These are phyloP conservation scores for Kwoniella dejecticola DNA, from an alignment of 768 basidiomycete genomes.

Conservation along the genomic window DNA sequence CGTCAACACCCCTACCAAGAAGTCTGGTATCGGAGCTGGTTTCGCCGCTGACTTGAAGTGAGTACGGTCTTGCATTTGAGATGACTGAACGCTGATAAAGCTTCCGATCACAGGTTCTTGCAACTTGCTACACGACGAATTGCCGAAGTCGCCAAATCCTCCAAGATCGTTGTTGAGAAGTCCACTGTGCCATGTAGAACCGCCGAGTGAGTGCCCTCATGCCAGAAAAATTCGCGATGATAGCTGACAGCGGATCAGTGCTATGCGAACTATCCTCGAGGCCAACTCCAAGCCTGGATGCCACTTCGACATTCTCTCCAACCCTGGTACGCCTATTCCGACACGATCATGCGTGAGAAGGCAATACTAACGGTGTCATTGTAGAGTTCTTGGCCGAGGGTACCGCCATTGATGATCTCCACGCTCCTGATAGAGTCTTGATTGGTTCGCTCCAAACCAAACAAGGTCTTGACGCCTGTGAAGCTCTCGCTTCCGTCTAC, in stretches of 20 bases:
- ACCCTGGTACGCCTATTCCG: slow-evolving; percentile 63
- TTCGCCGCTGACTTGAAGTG: slow-evolving; percentile 98
- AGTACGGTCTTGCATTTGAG: slow-evolving; percentile 51
- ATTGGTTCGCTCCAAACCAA: slow-evolving; percentile 91
- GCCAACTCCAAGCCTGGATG: slow-evolving; percentile 91
- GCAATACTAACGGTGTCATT: neutral
- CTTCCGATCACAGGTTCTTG: slow-evolving; percentile 74
- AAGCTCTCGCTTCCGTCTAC: slow-evolving; percentile 76
- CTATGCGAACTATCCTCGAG: slow-evolving; percentile 98
- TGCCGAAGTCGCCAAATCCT: slow-evolving; percentile 81
- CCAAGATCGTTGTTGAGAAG: slow-evolving; percentile 99
- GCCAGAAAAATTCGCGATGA: neutral
- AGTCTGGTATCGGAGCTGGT: slow-evolving; percentile 93
- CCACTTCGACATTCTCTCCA: slow-evolving; percentile 96
- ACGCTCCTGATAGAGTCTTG: slow-evolving; percentile 88
- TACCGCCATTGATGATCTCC: slow-evolving; percentile 87
- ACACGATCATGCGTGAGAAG: neutral
- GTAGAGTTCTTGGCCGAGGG: slow-evolving; percentile 97
- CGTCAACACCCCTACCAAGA: slow-evolving; percentile 99
- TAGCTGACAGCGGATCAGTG: slow-evolving; percentile 51
- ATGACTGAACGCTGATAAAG: slow-evolving; percentile 4
- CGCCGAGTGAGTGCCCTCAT: slow-evolving; percentile 63
- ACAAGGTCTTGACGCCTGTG: slow-evolving; percentile 80
- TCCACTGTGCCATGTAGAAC: slow-evolving; percentile 99
- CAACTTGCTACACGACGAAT: slow-evolving; percentile 96